Base-by-base conservation (phyloP, 352 stramenopile species). In the Phytopythium boreale region DNA sequence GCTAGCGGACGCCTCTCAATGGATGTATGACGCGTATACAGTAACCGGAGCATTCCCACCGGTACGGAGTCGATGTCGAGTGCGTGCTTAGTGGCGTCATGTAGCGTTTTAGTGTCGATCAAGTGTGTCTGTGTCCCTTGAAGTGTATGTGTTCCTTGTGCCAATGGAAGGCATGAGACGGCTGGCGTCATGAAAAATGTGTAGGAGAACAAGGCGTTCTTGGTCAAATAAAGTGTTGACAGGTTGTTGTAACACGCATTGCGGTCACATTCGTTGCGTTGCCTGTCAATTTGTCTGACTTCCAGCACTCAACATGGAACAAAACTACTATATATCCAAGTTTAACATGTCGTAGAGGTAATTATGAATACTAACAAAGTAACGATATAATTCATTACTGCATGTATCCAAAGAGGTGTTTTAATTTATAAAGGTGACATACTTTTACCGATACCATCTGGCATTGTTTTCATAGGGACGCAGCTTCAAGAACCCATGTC, bases 401-500 rank as follows among this genome's bases (percentile, higher is more conserved):
- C 36, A 41, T 46, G 12, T n/a, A 49, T 49, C 7, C 7, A 52
- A 31, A 26, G 8, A 52, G 22, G 4, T 43, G 2, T 19, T 14
- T 10, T 43, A 14, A 24, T 49, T 49, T 49, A 24, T 11, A 49
- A 24, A 49, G 41, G 47, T 52, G 31, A 2, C 26, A 12, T 1
- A 24, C 20, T 56, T 34, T 22, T 34, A 17, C 49, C 19, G 22
- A 34, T 29, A 10, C n/a, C 20, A 26, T 50, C 43, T 50, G 43
- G n/a, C 43, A 10, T 15, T n/a, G 11, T 56, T 7, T 22, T 15
- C 26, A 56, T 39, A 56, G 50, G 41, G 10, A 56, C 17, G 29
- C 50, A 56, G n/a, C 51, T 58, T 58, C 51, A 58, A 58, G 20
- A 12, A 46, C 14, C 52, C 14, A 19, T 31, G 52, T 59, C 31